Percentiles rank a stretch among this genome's conserved stretches.
phyloP scores from a whole-genome alignment of 2,329 filamentous ascomycete species.

The Exophiala sp. region DNA sequence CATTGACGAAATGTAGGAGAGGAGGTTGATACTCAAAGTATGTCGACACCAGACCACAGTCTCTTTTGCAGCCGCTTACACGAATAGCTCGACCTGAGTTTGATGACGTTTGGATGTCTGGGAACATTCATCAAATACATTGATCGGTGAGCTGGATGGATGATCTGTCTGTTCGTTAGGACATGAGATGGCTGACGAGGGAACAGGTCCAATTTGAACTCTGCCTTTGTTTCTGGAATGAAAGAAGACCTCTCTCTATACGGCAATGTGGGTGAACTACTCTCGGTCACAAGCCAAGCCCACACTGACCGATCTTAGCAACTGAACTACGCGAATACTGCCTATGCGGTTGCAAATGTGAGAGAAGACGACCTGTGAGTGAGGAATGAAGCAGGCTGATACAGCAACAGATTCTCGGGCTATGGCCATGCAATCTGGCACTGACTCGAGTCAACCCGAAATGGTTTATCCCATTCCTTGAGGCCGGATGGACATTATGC shows the following conservation, averaged over 20 bases:
- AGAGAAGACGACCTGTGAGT: neutral
- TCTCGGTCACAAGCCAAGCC: neutral
- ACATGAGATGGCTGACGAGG: neutral
- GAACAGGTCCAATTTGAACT: conserved; percentile 1
- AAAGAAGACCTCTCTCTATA: conserved; percentile 45
- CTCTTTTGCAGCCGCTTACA: neutral
- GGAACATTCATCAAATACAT: conserved; percentile 5
- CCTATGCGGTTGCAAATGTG: conserved; percentile 3
- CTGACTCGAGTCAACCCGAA: neutral
- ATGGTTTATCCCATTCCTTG: conserved; percentile 3
- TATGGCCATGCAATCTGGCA: conserved; percentile 1
- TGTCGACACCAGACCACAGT: neutral
- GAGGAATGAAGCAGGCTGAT: neutral
- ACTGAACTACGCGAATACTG: conserved; percentile 36
- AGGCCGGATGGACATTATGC: conserved; percentile 1
- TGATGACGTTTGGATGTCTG: conserved; percentile 6
- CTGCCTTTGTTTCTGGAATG: conserved; percentile 26
- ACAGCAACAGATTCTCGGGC: neutral
- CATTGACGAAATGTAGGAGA: neutral
- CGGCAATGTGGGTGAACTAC: conserved; percentile 35
- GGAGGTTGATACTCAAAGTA: neutral
- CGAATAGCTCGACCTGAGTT: neutral
- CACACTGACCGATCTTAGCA: conserved; percentile 26
- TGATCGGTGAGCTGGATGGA: neutral
- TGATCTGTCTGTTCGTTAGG: neutral